Conservation (phyloP, 208 protist genomes). For the Trypanosoma conorhini region DNA sequence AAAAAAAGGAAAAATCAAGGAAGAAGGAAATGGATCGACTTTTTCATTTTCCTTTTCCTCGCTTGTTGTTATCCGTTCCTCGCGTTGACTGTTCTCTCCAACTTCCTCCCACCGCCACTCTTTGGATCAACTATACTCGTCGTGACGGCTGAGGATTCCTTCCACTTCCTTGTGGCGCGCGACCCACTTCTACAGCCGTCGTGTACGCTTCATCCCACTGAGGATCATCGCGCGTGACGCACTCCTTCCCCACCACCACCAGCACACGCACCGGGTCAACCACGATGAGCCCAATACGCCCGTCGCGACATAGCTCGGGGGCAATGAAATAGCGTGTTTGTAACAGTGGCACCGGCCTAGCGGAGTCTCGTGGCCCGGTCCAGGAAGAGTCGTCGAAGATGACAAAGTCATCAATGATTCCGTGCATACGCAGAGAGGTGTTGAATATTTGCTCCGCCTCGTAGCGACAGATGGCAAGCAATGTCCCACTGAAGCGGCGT, state of each 20-base stretch:
- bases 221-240: slow-evolving; percentile 35
- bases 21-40: neutral
- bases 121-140: neutral
- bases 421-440: slow-evolving; percentile 42
- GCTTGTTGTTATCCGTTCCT: neutral
- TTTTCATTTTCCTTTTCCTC: neutral
- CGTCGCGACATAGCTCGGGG: slow-evolving; percentile 59
- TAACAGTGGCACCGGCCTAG: neutral
- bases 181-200: slow-evolving; percentile 8
- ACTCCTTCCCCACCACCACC: slow-evolving; percentile 69
- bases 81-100: neutral
- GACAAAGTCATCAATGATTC: slow-evolving; percentile 64
- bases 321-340: slow-evolving; percentile 68
- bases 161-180: slow-evolving; percentile 11
- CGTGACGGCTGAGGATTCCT: slow-evolving; percentile 27
- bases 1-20: neutral
- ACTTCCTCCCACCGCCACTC: neutral
- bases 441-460: slow-evolving; percentile 54
- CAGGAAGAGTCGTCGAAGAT: slow-evolving; percentile 30
- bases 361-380: neutral
- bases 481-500: slow-evolving; percentile 48
- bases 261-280: slow-evolving; percentile 68
- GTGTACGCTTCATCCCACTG: slow-evolving; percentile 33
- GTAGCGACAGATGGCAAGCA: slow-evolving; percentile 65
- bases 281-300: slow-evolving; percentile 60